A percentile compares a stretch with the other conserved stretches of the same genome.
Evolutionary conservation across 1,284 basidiomycete genomes (phyloP).

Genomic region (Ustilago hordei): DNA sequence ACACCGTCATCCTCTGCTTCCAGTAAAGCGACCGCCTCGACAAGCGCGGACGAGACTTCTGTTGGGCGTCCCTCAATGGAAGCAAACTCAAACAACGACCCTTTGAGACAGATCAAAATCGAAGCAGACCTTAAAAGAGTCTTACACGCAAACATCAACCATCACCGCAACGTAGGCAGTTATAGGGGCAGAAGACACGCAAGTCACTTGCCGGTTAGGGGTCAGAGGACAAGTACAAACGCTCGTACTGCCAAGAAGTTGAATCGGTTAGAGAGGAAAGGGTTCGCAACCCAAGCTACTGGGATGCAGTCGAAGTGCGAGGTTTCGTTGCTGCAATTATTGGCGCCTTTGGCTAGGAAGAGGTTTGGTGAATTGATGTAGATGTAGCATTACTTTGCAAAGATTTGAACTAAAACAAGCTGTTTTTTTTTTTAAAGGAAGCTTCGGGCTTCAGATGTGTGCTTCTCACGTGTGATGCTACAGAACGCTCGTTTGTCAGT

Average conservation of each 20-base stretch:
- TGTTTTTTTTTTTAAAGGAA: no score
- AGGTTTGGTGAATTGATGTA: conserved; percentile 18
- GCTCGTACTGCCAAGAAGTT: conserved; percentile 86
- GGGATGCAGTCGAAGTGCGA: not conserved
- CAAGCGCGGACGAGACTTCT: not conserved
- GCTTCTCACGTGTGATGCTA: no score
- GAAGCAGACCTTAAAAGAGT: conserved; percentile 84
- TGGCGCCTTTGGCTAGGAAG: conserved; percentile 46
- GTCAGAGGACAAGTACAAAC: conserved; percentile 88
- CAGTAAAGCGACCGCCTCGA: not conserved
- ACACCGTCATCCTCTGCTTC: not conserved
- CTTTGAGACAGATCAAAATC: conserved; percentile 79
- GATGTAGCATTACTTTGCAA: not conserved
- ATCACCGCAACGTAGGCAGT: conserved; percentile 88
- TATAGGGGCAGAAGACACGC: conserved; percentile 88
- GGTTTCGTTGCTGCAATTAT: conserved; percentile 18
- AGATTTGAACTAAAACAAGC: no score
- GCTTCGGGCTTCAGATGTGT: no score
- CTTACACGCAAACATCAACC: conserved; percentile 86
- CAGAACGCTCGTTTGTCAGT: no score
- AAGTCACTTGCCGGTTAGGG: conserved; percentile 86
- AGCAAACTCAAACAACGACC: conserved; percentile 59
- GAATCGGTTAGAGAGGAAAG: conserved; percentile 77
- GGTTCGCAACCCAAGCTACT: conserved; percentile 16
- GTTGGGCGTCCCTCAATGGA: conserved; percentile 51